Evolutionary conservation across 31 red algal species (phyloP).

Genomic region (Asparagopsis taxiformis): DNA sequence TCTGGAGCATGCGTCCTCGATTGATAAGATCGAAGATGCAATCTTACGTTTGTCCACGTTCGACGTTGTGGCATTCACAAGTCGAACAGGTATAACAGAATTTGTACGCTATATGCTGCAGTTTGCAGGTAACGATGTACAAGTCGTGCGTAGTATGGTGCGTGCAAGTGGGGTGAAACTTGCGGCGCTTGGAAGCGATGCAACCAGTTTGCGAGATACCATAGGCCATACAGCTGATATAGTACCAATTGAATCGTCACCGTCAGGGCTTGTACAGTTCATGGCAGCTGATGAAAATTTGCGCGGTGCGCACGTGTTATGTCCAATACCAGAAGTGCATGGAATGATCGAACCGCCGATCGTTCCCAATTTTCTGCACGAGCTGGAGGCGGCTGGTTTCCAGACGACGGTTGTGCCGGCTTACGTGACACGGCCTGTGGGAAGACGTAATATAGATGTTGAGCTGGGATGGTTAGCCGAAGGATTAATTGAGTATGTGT

Average conservation of each 20-base stretch:
- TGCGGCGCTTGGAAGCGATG: conserved; percentile 38
- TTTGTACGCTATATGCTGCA: conserved; percentile 10
- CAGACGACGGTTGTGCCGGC: conserved; percentile 23
- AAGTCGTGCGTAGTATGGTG: conserved; percentile 11
- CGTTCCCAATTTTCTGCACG: conserved; percentile 17
- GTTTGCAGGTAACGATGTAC: background rate
- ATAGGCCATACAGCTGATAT: conserved; percentile 45
- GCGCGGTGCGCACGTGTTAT: conserved; percentile 17
- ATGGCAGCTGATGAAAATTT: conserved; percentile 15
- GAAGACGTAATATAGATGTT: background rate
- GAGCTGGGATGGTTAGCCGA: conserved; percentile 17
- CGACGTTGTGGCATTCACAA: conserved; percentile 40
- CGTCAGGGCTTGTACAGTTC: conserved; percentile 28
- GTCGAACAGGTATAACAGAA: conserved; percentile 8
- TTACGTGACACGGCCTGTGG: conserved; percentile 25
- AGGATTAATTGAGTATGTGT: conserved; percentile 24
- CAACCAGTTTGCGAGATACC: background rate
- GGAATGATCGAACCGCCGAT: conserved; percentile 20
- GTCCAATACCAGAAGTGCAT: conserved; percentile 28
- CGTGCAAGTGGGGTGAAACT: conserved; percentile 31
- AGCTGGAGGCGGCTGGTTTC: conserved; percentile 4
- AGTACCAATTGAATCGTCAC: conserved; percentile 27
- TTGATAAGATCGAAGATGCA: conserved; percentile 21
- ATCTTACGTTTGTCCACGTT: conserved; percentile 33
- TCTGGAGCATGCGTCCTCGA: background rate